Conservation (phyloP, 2,329 filamentous ascomycete genomes). For the Botrytis squamosa region DNA sequence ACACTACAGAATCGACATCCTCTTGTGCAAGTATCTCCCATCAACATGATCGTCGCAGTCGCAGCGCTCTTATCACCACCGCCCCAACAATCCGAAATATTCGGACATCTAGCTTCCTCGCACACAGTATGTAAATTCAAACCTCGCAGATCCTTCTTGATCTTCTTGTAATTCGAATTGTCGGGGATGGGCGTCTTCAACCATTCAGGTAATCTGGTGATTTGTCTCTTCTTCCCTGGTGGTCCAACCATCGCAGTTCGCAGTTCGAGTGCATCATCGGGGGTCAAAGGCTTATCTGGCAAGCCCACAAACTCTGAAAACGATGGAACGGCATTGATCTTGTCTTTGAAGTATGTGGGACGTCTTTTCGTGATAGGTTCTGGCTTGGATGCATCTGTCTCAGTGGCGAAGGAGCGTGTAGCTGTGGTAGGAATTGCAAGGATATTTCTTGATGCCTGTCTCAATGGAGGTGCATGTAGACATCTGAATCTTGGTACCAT, state of each 20-base stretch:
- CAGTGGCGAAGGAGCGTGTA: constrained; percentile 35
- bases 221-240: constrained; percentile 59
- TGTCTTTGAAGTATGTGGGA: constrained; percentile 41
- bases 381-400: constrained; percentile 33
- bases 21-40: constrained; percentile 97
- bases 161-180: constrained; percentile 82
- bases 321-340: constrained; percentile 48
- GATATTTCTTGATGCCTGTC: constrained; percentile 29
- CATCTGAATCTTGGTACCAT: constrained; percentile 34
- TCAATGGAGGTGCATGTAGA: constrained; percentile 35
- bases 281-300: constrained; percentile 46
- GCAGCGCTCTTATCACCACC: constrained; percentile 83
- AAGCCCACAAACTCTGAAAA: constrained; percentile 57
- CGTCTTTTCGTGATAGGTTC: constrained; percentile 33
- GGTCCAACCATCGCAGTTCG: constrained; percentile 64
- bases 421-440: constrained; percentile 25
- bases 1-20: constrained; percentile 97
- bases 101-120: constrained; percentile 95
- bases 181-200: constrained; percentile 93
- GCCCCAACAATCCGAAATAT: constrained; percentile 98
- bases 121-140: constrained; percentile 93
- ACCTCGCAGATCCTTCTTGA: constrained; percentile 89
- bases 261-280: constrained; percentile 57
- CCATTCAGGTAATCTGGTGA: constrained; percentile 83
- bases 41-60: constrained; percentile 98